Conservation (phyloP, 2,329 filamentous ascomycete species). For the Hirsutella minnesotensis region DNA sequence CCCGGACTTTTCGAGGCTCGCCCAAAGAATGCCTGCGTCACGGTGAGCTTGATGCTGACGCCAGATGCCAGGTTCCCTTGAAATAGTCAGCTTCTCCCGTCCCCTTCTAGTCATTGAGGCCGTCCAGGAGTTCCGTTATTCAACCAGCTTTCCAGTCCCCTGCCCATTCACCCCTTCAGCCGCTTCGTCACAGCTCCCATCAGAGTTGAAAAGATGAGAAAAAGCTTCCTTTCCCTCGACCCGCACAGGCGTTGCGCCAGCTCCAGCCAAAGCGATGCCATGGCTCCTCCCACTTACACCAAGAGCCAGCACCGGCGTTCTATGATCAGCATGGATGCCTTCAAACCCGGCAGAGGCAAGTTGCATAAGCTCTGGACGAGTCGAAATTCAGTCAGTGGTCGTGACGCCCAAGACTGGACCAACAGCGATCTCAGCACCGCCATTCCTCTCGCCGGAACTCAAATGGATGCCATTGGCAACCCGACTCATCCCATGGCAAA, state of each 20-base stretch:
- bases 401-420: conserved; percentile 14
- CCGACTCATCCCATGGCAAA: conserved; percentile 1
- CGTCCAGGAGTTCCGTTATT: no score
- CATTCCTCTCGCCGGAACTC: conserved; percentile 4
- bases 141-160: no score
- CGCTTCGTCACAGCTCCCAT: no score
- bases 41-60: no score
- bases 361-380: conserved; percentile 17
- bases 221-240: neutral
- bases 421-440: conserved; percentile 7
- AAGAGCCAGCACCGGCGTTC: conserved; percentile 2
- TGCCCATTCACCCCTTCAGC: no score
- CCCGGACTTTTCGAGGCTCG: no score
- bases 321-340: conserved; percentile 6
- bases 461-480: conserved; percentile 4
- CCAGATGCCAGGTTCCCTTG: no score
- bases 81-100: no score
- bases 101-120: no score
- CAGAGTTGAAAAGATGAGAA: neutral
- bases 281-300: neutral
- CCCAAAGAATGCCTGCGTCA: no score
- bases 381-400: neutral
- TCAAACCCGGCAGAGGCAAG: conserved; percentile 16
- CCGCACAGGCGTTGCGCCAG: neutral
- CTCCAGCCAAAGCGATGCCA: neutral